Evolutionary conservation across 1,284 basidiomycete species (phyloP).

Genomic region (Ceratobasidium sp.): DNA sequence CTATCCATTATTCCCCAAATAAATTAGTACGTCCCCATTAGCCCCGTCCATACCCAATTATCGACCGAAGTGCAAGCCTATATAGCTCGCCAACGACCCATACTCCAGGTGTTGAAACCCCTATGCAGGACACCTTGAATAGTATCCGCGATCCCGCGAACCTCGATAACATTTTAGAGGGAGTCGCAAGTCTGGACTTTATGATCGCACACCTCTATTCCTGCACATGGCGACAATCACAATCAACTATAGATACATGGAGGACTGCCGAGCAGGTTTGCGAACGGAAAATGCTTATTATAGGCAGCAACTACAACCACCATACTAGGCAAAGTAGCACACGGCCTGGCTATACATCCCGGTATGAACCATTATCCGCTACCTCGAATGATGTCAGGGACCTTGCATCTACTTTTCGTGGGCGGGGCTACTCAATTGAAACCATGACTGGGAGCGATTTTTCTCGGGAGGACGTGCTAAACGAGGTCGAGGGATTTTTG

Average conservation of each 20-base stretch:
- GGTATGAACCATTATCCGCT: background rate
- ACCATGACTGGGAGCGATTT: background rate
- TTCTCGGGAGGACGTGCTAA: background rate
- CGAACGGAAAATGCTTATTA: slow-evolving; percentile 34
- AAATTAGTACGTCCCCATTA: too few species aligned
- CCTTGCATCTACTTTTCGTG: slow-evolving; percentile 6
- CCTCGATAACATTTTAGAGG: background rate
- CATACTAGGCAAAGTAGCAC: background rate
- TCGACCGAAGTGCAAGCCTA: too few species aligned
- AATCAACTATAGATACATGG: background rate
- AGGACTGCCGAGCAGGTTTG: background rate
- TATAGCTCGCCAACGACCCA: background rate
- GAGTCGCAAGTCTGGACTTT: background rate
- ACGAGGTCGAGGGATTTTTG: slow-evolving; percentile 5
- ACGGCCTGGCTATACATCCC: background rate
- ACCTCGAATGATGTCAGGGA: slow-evolving; percentile 13
- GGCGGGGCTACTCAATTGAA: slow-evolving; percentile 11
- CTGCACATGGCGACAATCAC: background rate
- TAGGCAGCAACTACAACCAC: slow-evolving; percentile 15
- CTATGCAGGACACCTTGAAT: too few species aligned
- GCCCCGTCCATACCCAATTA: too few species aligned
- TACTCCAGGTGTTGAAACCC: background rate
- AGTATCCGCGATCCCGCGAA: background rate
- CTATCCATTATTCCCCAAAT: too few species aligned
- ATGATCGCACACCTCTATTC: background rate